phyloP scores from a whole-genome alignment of 257 asterid species.

The Solanum tacnaense region DNA sequence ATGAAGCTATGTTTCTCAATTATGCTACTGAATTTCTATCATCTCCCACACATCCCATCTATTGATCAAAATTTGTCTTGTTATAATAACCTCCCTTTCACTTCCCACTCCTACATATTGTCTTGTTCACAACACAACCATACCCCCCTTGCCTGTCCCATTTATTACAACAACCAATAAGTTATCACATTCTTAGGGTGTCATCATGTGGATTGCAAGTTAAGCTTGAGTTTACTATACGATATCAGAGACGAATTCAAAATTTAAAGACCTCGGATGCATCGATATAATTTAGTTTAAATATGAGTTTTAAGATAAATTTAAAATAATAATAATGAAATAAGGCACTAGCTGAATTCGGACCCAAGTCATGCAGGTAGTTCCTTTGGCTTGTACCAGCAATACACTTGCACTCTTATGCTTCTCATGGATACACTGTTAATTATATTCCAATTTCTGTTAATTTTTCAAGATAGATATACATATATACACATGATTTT shows the following conservation, averaged over 20 bases:
- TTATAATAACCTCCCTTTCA: neutral
- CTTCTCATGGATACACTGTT: fast-evolving
- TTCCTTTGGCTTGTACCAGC: too few relatives aligned
- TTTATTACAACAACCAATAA: neutral
- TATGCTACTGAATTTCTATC: neutral
- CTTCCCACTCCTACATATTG: neutral
- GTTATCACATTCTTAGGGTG: neutral
- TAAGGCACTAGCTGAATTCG: too few relatives aligned
- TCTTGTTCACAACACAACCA: neutral
- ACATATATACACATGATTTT: too few relatives aligned
- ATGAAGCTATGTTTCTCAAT: neutral
- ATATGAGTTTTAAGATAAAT: too few relatives aligned
- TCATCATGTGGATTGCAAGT: neutral
- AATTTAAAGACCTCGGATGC: too few relatives aligned
- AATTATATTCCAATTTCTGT: too few relatives aligned
- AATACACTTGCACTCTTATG: too few relatives aligned
- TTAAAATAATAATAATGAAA: too few relatives aligned
- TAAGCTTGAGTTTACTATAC: too few relatives aligned
- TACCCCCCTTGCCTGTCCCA: neutral
- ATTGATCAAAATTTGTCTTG: neutral
- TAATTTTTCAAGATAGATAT: too few relatives aligned
- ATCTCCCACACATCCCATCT: neutral
- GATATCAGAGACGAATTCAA: fast-evolving
- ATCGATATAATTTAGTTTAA: too few relatives aligned
- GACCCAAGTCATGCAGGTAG: too few relatives aligned